Conservation (phyloP, 2,329 filamentous ascomycete species). For the Colletotrichum tropicicola region DNA sequence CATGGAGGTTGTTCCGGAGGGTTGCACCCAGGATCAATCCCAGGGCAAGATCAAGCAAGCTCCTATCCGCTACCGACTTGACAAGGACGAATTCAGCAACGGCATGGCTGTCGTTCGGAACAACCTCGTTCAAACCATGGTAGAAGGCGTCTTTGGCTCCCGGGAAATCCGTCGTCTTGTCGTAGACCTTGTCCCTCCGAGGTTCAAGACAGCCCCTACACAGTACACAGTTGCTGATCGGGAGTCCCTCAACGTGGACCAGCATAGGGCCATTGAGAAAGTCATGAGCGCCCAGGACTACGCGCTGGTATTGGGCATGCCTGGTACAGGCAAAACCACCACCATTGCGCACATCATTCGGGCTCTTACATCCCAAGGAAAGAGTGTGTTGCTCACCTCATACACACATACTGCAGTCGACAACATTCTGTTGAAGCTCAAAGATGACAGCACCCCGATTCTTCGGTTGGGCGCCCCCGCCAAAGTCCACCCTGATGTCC, state of each 20-base stretch:
- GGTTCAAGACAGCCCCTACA: conserved; percentile 74
- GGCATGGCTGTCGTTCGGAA: conserved; percentile 96
- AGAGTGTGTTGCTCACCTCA: conserved; percentile 91
- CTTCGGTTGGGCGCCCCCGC: conserved; percentile 85
- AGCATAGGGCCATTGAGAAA: conserved; percentile 86
- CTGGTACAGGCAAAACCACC: conserved; percentile 96
- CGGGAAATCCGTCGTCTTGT: conserved; percentile 80
- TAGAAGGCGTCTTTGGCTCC: conserved; percentile 76
- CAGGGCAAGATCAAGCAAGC: conserved; percentile 60
- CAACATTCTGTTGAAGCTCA: conserved; percentile 95
- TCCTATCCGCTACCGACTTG: conserved; percentile 80
- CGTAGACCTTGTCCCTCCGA: conserved; percentile 77
- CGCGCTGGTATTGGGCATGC: conserved; percentile 97
- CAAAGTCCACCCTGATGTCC: conserved; percentile 89
- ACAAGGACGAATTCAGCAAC: conserved; percentile 98
- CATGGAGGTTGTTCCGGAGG: conserved; percentile 80
- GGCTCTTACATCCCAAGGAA: conserved; percentile 85
- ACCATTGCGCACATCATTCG: conserved; percentile 98
- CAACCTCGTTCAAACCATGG: conserved; percentile 93
- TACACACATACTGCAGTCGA: conserved; percentile 98
- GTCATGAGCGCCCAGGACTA: conserved; percentile 97
- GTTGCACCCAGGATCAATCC: conserved; percentile 59
- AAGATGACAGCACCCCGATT: conserved; percentile 78
- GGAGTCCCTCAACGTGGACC: conserved; percentile 84
- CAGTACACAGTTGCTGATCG: conserved; percentile 70